Evolutionary conservation across 257 asterid species (phyloP).

Genomic region (Rubia yunnanensis): DNA sequence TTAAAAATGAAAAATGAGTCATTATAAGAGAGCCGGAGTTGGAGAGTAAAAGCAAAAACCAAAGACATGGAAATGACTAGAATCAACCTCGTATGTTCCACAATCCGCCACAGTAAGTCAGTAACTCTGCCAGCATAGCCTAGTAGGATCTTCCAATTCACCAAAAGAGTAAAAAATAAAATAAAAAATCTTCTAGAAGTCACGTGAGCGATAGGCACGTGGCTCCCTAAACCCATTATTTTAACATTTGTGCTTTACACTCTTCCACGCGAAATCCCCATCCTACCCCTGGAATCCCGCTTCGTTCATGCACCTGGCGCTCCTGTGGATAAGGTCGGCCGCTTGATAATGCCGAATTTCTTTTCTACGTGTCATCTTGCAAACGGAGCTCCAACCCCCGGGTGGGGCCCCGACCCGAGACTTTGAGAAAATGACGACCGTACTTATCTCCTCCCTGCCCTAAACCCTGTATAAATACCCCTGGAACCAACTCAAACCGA

Average conservation of each 20-base stretch:
- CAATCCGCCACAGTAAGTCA: background rate
- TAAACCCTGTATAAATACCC: slow-evolving; percentile 33
- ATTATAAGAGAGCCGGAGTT: no score
- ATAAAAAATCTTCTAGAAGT: slow-evolving; percentile 14
- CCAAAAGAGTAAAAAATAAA: background rate
- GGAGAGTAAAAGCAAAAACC: no score
- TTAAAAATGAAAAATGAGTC: no score
- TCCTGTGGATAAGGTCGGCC: slow-evolving; percentile 43
- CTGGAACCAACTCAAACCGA: slow-evolving; percentile 14
- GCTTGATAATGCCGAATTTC: slow-evolving; percentile 26
- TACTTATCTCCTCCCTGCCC: slow-evolving; percentile 31
- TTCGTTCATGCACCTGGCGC: slow-evolving; percentile 37
- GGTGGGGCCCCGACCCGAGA: slow-evolving; percentile 25
- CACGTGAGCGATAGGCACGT: slow-evolving; percentile 14
- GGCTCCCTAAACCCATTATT: background rate
- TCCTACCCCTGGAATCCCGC: background rate
- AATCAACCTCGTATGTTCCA: slow-evolving; percentile 2
- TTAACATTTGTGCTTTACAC: background rate
- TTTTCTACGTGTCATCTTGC: slow-evolving; percentile 39
- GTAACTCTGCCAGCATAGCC: background rate
- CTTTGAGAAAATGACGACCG: slow-evolving; percentile 34
- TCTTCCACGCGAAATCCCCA: background rate
- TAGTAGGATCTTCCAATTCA: background rate
- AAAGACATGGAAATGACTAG: background rate
- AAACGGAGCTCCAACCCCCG: slow-evolving; percentile 23